phyloP scores from a whole-genome alignment of 371 early-diverging fungal genomes.

The Zopfochytrium polystomum region DNA sequence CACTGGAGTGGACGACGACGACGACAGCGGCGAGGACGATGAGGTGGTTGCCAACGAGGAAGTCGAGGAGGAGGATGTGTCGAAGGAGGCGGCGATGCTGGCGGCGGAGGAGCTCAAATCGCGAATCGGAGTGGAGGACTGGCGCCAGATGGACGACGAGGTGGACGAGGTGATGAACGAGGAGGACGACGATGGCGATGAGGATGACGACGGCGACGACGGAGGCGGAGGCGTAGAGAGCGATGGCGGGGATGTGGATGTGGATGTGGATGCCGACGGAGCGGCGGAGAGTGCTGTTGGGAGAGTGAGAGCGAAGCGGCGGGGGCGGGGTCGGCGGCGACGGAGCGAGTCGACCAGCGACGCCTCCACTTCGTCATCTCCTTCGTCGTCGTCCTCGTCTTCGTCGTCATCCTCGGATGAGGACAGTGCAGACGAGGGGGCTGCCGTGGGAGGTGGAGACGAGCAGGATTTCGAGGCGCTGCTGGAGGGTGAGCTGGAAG shows the following conservation, averaged over 20 bases:
- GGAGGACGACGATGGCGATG: not conserved
- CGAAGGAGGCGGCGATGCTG: not conserved
- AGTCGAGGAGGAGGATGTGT: not conserved
- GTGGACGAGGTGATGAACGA: not conserved
- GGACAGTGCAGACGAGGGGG: too few relatives aligned
- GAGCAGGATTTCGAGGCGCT: too few relatives aligned
- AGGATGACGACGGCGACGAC: not conserved
- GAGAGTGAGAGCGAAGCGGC: too few relatives aligned
- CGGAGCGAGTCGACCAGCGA: too few relatives aligned
- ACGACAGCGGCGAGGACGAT: not conserved
- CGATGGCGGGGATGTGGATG: not conserved
- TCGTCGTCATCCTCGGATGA: too few relatives aligned
- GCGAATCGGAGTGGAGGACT: not conserved
- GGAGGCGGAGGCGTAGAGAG: not conserved
- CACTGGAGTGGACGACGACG: not conserved
- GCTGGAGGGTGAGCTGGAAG: too few relatives aligned
- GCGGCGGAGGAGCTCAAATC: too few relatives aligned
- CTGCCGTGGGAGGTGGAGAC: too few relatives aligned
- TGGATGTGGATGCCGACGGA: not conserved
- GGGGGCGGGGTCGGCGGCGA: too few relatives aligned
- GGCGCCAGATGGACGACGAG: not conserved
- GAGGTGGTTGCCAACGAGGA: not conserved
- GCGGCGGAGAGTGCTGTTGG: too few relatives aligned
- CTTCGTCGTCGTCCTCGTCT: too few relatives aligned
- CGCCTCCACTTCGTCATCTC: too few relatives aligned